Base-by-base conservation (phyloP, 257 asterid genomes). In the Solanum virginianum region DNA sequence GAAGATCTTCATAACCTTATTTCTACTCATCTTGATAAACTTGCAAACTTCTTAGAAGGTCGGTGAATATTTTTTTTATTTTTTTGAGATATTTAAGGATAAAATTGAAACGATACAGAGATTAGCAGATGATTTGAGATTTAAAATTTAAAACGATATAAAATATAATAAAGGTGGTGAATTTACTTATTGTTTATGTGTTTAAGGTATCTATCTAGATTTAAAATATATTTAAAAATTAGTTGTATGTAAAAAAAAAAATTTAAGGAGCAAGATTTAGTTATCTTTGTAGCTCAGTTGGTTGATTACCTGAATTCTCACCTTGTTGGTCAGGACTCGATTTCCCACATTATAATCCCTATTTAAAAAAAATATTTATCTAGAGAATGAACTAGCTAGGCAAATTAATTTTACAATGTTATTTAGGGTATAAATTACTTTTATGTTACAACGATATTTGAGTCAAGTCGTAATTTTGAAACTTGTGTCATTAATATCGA, bases 11-110 rank as follows among this genome's bases (percentile, higher is more conserved):
- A 95, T 70, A 85, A 85, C 22, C 63, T 89, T 20, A 6, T 89
- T 36, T 87, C 92, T 82, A 57, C 53, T 11, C 92, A 94, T 84
- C 49, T 95, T 5, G 92, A 91, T 17, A 93, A 95, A 24, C 87
- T 95, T 62, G 95, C 92, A 43, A 82, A 10, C 39, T 92, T 90
- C 81, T 85, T 94, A 49, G 88, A 94, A 91, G 97, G 98, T 93
- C 13, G 26, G 65, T 51, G 26, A 51, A 77, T 29, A 7, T 77
- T 26, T 16, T 16, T 26, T 22, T 77, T 6, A 9, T 22, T 62
- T 14, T 81, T 0, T 68, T 0, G 11, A 2, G 4, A 20, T 4
- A 57, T 57, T 20, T 22, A 24, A 20, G 13, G 26, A 36, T 69
- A 69, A 69, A 36, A 69, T 36, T 69, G 7, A 4, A 36, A 36